phyloP scores from a whole-genome alignment of 306 rosid genomes.

The Cicer yamashitae region DNA sequence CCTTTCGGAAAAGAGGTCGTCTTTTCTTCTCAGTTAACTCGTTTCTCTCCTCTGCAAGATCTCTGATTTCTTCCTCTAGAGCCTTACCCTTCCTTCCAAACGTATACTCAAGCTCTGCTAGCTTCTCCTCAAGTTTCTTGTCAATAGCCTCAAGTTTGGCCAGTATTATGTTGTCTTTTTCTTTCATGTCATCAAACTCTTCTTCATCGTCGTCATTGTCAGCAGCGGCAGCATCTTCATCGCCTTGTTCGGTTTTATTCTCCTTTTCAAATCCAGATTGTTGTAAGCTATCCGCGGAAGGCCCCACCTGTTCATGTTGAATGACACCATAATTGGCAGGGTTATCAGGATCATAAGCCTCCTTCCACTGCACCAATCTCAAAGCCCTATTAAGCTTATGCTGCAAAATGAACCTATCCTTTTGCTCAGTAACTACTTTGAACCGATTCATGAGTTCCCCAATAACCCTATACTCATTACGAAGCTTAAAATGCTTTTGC shows the following conservation, averaged over 20 bases:
- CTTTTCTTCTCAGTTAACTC: slow-evolving; percentile 85
- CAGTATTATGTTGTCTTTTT: slow-evolving; percentile 73
- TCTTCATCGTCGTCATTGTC: slow-evolving; percentile 64
- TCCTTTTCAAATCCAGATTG: slow-evolving; percentile 64
- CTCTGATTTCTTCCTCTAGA: slow-evolving; percentile 90
- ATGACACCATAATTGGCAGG: slow-evolving; percentile 83
- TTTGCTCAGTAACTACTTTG: slow-evolving; percentile 71
- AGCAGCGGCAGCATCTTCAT: slow-evolving; percentile 52
- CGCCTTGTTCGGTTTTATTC: slow-evolving; percentile 48
- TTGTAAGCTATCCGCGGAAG: slow-evolving; percentile 56
- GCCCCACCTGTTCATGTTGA: slow-evolving; percentile 58
- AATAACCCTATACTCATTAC: slow-evolving; percentile 78
- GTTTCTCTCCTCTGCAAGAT: slow-evolving; percentile 97
- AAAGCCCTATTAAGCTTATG: slow-evolving; percentile 82
- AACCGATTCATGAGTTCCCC: slow-evolving; percentile 86
- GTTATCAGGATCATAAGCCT: slow-evolving; percentile 83
- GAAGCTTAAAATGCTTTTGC: slow-evolving; percentile 71
- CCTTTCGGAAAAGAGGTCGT: slow-evolving; percentile 83
- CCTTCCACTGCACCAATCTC: slow-evolving; percentile 88
- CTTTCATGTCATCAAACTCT: slow-evolving; percentile 93
- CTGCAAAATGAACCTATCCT: slow-evolving; percentile 79
- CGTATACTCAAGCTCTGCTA: slow-evolving; percentile 82
- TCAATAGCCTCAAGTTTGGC: slow-evolving; percentile 85
- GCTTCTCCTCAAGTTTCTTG: slow-evolving; percentile 83
- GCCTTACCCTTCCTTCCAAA: slow-evolving; percentile 92